Percentiles rank a stretch among this genome's conserved stretches.
Conservation (phyloP, 108 stramenopile genomes). For the Cylindrotheca fusiformis region DNA sequence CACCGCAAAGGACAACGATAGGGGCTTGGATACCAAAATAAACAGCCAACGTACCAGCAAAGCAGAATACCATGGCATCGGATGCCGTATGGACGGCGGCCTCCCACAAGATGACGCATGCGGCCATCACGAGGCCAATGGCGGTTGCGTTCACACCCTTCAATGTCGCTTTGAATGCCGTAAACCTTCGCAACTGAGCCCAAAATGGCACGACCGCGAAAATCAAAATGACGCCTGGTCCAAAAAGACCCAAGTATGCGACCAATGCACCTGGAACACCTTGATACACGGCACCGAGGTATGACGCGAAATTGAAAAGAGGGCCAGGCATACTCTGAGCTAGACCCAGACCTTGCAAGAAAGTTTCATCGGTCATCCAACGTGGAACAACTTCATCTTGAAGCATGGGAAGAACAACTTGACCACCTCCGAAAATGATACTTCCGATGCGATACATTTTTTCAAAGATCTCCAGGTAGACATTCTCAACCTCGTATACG, state of each 20-base stretch:
- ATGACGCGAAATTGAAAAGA: conserved; percentile 92
- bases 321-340: conserved; percentile 78
- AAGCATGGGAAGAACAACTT: conserved; percentile 92
- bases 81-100: conserved; percentile 61
- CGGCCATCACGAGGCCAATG: conserved; percentile 84
- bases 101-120: conserved; percentile 82
- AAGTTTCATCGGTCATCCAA: conserved; percentile 83
- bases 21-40: conserved; percentile 73
- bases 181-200: conserved; percentile 77
- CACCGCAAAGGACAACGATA: conserved; percentile 62
- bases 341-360: conserved; percentile 68
- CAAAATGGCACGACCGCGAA: conserved; percentile 93
- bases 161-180: conserved; percentile 68
- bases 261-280: conserved; percentile 88
- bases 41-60: conserved; percentile 57
- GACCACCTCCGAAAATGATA: conserved; percentile 93
- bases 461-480: conserved; percentile 86
- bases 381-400: conserved; percentile 85
- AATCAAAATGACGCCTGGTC: conserved; percentile 88
- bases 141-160: conserved; percentile 86
- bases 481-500: conserved; percentile 39
- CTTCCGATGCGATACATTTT: conserved; percentile 85
- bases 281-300: conserved; percentile 82
- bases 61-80: conserved; percentile 77
- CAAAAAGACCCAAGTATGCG: conserved; percentile 83